phyloP scores from a whole-genome alignment of 257 asterid species.

The Lithospermum erythrorhizon region DNA sequence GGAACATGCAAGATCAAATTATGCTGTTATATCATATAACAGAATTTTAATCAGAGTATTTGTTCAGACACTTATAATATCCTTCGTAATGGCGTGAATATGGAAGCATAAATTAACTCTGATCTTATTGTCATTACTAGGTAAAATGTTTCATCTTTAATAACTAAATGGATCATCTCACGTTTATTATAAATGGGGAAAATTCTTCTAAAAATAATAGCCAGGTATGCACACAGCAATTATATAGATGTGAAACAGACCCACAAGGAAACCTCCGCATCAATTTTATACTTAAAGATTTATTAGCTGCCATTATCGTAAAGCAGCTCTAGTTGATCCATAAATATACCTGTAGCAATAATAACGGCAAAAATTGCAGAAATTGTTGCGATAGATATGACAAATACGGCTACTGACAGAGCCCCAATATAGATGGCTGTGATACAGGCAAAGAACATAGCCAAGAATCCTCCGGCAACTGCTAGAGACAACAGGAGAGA shows the following conservation, averaged over 20 bases:
- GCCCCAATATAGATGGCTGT: constrained; percentile 65
- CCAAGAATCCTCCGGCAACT: constrained; percentile 85
- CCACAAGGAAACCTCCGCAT: not conserved
- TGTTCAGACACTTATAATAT: too few relatives aligned
- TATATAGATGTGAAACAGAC: not conserved
- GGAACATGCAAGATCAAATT: too few relatives aligned
- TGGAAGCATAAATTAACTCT: too few relatives aligned
- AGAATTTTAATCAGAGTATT: too few relatives aligned
- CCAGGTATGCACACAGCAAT: not conserved
- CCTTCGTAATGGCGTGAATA: too few relatives aligned
- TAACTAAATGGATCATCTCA: not conserved
- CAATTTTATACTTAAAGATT: too few relatives aligned
- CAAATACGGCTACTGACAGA: constrained; percentile 40
- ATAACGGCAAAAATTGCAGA: constrained; percentile 44
- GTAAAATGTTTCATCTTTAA: not conserved
- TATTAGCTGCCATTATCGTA: not conserved
- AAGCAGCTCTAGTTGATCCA: not conserved
- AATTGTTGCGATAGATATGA: constrained; percentile 44
- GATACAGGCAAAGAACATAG: constrained; percentile 59
- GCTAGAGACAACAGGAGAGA: constrained; percentile 72
- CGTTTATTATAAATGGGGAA: not conserved
- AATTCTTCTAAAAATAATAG: not conserved
- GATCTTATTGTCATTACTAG: not conserved
- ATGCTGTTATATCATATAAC: too few relatives aligned
- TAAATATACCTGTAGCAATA: constrained; percentile 48